phyloP scores from a whole-genome alignment of 2,329 filamentous ascomycete genomes.

The Talaromyces piceae region DNA sequence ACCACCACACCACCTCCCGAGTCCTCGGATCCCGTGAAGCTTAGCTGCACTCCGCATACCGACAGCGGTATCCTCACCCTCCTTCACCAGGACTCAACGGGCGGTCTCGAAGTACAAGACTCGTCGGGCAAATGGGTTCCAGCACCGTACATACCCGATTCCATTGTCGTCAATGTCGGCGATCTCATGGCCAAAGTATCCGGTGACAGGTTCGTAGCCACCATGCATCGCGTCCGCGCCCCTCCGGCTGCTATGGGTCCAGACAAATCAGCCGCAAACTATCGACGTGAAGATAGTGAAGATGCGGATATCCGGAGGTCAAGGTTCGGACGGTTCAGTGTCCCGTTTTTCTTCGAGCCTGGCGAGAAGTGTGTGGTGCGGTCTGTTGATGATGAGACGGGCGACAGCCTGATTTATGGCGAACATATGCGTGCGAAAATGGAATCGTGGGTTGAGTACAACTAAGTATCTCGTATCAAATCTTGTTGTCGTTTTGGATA shows the following conservation, averaged over 20 bases:
- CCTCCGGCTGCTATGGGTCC: constrained; percentile 10
- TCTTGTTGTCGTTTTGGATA: too few species aligned
- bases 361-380: constrained; percentile 35
- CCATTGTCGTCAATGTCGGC: constrained; percentile 40
- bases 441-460: constrained; percentile 37
- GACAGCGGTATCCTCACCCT: constrained; percentile 44
- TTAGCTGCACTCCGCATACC: constrained; percentile 26
- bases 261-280: background rate
- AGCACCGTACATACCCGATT: constrained; percentile 35
- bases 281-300: background rate
- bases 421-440: constrained; percentile 39
- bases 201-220: constrained; percentile 39
- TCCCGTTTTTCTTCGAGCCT: constrained; percentile 45
- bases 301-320: background rate
- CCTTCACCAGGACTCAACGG: constrained; percentile 41
- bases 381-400: constrained; percentile 26
- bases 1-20: constrained; percentile 2
- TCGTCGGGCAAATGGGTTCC: constrained; percentile 35
- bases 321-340: constrained; percentile 31
- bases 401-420: constrained; percentile 29
- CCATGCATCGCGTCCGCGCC: constrained; percentile 38
- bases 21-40: constrained; percentile 12
- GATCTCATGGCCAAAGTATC: constrained; percentile 38
- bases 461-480: too few species aligned
- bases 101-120: constrained; percentile 42